These are phyloP conservation scores for Trichaptum fuscoviolaceum DNA, from an alignment of 768 basidiomycete genomes.

Conservation along the genomic window DNA sequence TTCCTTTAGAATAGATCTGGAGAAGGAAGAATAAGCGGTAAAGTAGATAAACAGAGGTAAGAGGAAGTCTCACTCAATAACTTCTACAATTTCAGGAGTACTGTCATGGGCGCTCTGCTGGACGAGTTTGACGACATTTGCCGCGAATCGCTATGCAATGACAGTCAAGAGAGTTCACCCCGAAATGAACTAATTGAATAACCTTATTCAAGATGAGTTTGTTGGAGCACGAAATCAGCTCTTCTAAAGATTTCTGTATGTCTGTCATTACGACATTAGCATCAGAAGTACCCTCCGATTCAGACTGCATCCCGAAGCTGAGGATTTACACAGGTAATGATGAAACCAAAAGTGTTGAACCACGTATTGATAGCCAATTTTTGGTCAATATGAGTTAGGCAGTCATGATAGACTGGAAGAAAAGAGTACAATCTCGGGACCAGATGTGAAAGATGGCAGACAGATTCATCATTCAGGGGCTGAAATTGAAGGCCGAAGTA, in stretches of 20 bases:
- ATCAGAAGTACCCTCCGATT: neutral
- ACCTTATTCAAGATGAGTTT: neutral
- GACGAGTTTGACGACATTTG: neutral
- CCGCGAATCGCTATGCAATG: neutral
- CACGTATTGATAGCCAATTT: no score
- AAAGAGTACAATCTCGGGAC: no score
- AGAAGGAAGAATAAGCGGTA: neutral
- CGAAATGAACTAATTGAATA: neutral
- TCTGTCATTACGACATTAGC: neutral
- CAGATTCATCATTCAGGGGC: no score
- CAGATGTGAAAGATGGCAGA: no score
- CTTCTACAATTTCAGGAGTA: neutral
- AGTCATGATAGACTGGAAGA: no score
- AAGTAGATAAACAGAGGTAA: neutral
- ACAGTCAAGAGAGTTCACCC: neutral
- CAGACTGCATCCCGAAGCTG: neutral
- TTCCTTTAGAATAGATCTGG: neutral
- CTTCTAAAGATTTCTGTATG: neutral
- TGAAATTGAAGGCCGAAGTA: no score
- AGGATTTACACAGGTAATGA: no score
- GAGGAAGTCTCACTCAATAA: neutral
- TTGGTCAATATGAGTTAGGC: no score
- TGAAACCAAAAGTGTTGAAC: no score
- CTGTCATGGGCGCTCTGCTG: neutral
- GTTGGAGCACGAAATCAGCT: neutral